Evolutionary conservation across 495 filamentous ascomycete genomes (phyloP), one percentile per base, ranked within the genome.

Genomic region (Aspergillus baeticus): DNA sequence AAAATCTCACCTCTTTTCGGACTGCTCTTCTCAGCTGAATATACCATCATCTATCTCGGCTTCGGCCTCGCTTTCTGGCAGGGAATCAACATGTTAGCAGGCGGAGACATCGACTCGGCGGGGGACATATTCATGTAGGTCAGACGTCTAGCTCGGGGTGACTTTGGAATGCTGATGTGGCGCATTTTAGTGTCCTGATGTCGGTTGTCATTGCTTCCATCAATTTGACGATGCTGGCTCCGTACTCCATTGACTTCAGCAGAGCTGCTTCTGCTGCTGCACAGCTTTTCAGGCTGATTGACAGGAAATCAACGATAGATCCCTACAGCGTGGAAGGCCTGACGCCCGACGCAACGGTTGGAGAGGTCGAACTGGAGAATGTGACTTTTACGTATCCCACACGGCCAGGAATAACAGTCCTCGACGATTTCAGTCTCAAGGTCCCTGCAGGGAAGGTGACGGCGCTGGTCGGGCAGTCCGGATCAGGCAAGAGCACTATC

Each of bases 1-100:
- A 92, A 86, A 70, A 78, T 85, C 59, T 88, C 94, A 65, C 71
- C 80, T 31, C 72, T 81, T 3, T 67, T 93, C 22, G 88, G 83
- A 17, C 53, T 86, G 17, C 91, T 97, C 88, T 76, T 98, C 41
- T 88, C 84, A 37, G 75, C 77, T 35, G 89, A 96, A 84, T 90
- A 96, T 76, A 74, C 80, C 51, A 76, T 93, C 50, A 81, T 98
- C 54, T 96, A 91, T 62, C 69, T 92, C 35, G 94, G 92, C 69
- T 97, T 96, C 61, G 90, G 87, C 23, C 81, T 98, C 35, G 87
- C 91, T 36, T 98, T 98, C 75, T 98, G 94, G 94, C 88, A 92
- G 77, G 94, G 94, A 7, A 91, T 87, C 55, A 78, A 83, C 38
- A 96, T 85, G 70, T 63, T 96, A 6, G 86, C 91, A 0, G 63